Conservation (phyloP, 371 early-diverging fungal species). For the Mortierella sp. region DNA sequence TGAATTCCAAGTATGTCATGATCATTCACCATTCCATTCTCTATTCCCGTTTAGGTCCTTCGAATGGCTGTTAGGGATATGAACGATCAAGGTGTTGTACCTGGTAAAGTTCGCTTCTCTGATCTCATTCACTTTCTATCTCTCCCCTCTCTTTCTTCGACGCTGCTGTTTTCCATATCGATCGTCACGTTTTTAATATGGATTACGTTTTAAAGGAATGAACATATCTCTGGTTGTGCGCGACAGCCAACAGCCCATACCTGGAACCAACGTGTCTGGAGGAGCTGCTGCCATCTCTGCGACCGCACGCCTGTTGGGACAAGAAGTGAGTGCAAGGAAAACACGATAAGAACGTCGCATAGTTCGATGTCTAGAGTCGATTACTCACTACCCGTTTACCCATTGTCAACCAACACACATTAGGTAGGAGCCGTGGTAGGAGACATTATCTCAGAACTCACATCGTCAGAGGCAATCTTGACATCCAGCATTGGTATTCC, state of each 20-base stretch:
- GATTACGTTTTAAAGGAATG: no score
- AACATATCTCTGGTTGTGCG: constrained; percentile 39
- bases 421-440: constrained; percentile 42
- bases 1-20: not conserved
- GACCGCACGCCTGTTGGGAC: constrained; percentile 19
- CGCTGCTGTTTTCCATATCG: not conserved
- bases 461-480: constrained; percentile 39
- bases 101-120: constrained; percentile 12
- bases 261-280: constrained; percentile 28
- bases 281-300: constrained; percentile 46
- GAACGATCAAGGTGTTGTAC: constrained; percentile 31
- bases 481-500: constrained; percentile 46
- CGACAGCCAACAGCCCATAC: constrained; percentile 37
- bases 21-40: not conserved
- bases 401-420: not conserved
- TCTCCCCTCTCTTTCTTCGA: no score
- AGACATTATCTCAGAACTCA: constrained; percentile 39
- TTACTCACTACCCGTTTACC: not conserved
- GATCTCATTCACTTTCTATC: not conserved
- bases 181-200: not conserved
- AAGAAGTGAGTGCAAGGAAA: constrained; percentile 11
- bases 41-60: constrained; percentile 17
- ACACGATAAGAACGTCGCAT: no score
- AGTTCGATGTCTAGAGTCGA: not conserved
- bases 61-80: constrained; percentile 42